Evolutionary conservation across 306 rosid species (phyloP).

Genomic region (Casuarina cunninghamiana): DNA sequence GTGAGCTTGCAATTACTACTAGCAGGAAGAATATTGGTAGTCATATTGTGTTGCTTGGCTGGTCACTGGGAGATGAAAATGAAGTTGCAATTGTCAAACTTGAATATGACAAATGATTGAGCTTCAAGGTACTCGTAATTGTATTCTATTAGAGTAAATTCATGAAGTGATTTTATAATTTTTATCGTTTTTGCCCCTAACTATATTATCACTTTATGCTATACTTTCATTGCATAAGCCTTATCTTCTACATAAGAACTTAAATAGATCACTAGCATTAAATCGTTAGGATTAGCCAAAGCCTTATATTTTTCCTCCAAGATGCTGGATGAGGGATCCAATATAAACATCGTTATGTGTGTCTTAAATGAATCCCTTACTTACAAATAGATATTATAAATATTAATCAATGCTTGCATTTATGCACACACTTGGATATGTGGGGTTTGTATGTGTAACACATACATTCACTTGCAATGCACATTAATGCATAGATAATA

Average conservation of each 20-base stretch:
- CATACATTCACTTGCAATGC: too few relatives aligned
- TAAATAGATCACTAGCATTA: background rate
- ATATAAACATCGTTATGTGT: background rate
- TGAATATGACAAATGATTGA: slow-evolving; percentile 67
- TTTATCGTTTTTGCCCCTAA: background rate
- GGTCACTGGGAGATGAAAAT: slow-evolving; percentile 55
- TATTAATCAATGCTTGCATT: background rate
- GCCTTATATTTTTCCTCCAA: background rate
- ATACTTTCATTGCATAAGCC: background rate
- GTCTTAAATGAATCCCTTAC: too few relatives aligned
- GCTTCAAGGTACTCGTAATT: slow-evolving; percentile 77
- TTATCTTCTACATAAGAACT: background rate
- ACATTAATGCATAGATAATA: too few relatives aligned
- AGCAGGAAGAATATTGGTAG: slow-evolving; percentile 68
- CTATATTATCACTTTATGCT: background rate
- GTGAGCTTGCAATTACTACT: slow-evolving; percentile 74
- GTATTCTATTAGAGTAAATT: background rate
- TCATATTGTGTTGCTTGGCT: slow-evolving; percentile 69
- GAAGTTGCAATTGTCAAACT: slow-evolving; percentile 63
- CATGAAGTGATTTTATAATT: background rate
- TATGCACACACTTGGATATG: background rate
- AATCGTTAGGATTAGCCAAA: background rate
- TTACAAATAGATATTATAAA: too few relatives aligned
- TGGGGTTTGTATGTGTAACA: background rate
- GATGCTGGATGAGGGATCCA: background rate